phyloP scores from a whole-genome alignment of 2,329 filamentous ascomycete genomes.

The Aspergillus vadensis region DNA sequence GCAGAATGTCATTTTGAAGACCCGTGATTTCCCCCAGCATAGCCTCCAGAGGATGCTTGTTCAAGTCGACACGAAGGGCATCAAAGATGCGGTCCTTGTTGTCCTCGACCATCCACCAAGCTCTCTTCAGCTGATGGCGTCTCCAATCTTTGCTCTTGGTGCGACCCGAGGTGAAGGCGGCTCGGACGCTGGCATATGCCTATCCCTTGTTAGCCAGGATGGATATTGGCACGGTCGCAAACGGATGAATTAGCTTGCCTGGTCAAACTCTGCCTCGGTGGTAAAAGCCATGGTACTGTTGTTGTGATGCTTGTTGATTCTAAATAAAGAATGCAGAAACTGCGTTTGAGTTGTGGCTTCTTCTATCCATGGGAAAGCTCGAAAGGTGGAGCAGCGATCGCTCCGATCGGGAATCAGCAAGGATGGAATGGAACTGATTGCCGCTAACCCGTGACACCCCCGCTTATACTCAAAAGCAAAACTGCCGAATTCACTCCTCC shows the following conservation, averaged over 20 bases:
- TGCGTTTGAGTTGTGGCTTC: not conserved
- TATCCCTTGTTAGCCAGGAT: not conserved
- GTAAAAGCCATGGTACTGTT: not conserved
- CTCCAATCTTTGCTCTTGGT: conserved; percentile 45
- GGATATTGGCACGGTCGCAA: not conserved
- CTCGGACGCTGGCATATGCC: not conserved
- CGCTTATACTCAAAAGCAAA: too few relatives aligned
- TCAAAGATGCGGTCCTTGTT: conserved; percentile 38
- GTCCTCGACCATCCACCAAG: conserved; percentile 48
- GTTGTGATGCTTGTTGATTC: not conserved
- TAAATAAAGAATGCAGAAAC: not conserved
- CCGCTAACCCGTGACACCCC: too few relatives aligned
- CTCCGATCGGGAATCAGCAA: too few relatives aligned
- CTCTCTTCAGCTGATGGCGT: conserved; percentile 46
- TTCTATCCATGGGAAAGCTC: not conserved
- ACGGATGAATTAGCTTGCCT: not conserved
- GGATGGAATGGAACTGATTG: too few relatives aligned
- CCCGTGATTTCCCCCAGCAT: conserved; percentile 33
- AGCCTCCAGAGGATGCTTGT: conserved; percentile 39
- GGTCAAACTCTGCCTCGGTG: not conserved
- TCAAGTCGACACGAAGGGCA: conserved; percentile 40
- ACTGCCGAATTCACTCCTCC: too few relatives aligned
- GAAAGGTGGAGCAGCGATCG: too few relatives aligned
- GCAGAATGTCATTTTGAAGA: conserved; percentile 40
- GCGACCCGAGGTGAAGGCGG: conserved; percentile 32